A percentile compares a stretch with the other conserved stretches of the same genome.
Conservation (phyloP, 2,329 filamentous ascomycete species). For the Botrytis paeoniae region DNA sequence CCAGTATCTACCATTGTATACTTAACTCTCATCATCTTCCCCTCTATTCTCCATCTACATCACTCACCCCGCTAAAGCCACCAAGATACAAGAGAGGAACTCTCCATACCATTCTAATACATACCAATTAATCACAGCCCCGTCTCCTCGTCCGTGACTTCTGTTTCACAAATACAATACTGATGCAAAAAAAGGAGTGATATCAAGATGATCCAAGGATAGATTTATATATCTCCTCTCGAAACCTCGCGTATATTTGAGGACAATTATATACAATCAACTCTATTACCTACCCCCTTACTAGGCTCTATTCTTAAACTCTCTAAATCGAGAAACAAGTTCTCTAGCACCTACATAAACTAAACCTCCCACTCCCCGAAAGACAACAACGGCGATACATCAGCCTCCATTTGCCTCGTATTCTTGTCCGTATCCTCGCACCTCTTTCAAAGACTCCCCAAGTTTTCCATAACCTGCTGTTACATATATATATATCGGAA, state of each 20-base stretch:
- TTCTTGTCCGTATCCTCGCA: too few relatives aligned
- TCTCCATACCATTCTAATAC: neutral
- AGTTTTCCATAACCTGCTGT: too few relatives aligned
- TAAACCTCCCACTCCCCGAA: neutral
- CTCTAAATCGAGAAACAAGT: too few relatives aligned
- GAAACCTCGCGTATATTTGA: fast-evolving
- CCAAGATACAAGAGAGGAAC: neutral
- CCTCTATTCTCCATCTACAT: neutral
- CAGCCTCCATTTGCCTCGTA: too few relatives aligned
- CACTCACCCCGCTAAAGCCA: fast-evolving
- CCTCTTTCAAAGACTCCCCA: too few relatives aligned
- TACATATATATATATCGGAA: too few relatives aligned
- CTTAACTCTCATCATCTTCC: fast-evolving
- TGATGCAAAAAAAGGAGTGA: neutral
- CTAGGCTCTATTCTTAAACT: too few relatives aligned
- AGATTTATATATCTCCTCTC: neutral
- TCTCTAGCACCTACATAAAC: too few relatives aligned
- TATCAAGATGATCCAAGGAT: neutral
- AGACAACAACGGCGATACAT: too few relatives aligned
- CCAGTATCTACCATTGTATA: neutral
- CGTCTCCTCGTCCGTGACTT: fast-evolving
- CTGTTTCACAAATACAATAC: fast-evolving
- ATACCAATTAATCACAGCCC: neutral
- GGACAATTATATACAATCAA: neutral
- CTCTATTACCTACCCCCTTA: too few relatives aligned